Evolutionary conservation across 1,284 basidiomycete genomes (phyloP).

Genomic region (Tilletia caries): DNA sequence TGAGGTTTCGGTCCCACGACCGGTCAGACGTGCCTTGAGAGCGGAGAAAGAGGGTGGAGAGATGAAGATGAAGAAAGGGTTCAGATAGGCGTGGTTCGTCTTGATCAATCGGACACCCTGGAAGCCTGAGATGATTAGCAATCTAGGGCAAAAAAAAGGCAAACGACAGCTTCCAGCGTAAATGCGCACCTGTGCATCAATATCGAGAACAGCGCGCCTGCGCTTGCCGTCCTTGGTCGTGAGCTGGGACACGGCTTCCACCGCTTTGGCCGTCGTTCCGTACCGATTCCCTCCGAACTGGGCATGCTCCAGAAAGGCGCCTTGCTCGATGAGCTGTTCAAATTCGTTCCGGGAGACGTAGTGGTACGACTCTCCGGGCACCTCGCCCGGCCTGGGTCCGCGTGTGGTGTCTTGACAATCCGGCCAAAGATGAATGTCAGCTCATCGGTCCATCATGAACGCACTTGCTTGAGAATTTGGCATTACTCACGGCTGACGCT

Average conservation of each 20-base stretch:
- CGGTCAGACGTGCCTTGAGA: constrained; percentile 62
- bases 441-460: neutral
- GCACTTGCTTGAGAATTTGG: too few species aligned
- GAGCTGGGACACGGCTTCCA: constrained; percentile 57
- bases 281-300: constrained; percentile 86
- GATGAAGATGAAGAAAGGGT: constrained; percentile 89
- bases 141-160: neutral
- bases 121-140: neutral
- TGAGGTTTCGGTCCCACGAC: constrained; percentile 81
- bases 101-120: constrained; percentile 65
- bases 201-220: constrained; percentile 83
- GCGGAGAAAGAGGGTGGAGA: constrained; percentile 72
- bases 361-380: constrained; percentile 67
- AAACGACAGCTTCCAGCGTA: neutral
- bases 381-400: constrained; percentile 75
- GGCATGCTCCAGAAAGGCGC: constrained; percentile 64
- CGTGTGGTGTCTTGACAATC: constrained; percentile 74
- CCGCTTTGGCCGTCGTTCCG: constrained; percentile 77
- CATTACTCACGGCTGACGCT: constrained; percentile 73
- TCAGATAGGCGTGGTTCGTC: constrained; percentile 64
- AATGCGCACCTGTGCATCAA: constrained; percentile 70
- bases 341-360: constrained; percentile 61
- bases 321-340: constrained; percentile 57
- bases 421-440: too few species aligned
- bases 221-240: constrained; percentile 55